Conservation (phyloP, 2,329 filamentous ascomycete species). For the Fusarium musae region DNA sequence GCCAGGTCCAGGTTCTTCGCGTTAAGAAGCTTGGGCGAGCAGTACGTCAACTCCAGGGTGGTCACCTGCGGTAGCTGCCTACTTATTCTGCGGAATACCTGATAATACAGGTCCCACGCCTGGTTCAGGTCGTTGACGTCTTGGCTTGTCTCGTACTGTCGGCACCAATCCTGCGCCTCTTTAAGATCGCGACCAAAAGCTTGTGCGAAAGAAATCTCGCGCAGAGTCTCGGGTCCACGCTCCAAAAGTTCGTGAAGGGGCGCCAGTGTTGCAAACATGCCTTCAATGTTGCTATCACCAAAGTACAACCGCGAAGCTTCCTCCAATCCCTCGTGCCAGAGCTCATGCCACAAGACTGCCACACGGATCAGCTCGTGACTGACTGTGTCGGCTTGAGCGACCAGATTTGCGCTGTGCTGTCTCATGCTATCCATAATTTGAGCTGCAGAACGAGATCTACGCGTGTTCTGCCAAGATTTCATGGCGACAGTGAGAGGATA, state of each 20-base stretch:
- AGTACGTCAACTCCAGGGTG: slow-evolving; percentile 93
- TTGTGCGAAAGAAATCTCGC: slow-evolving; percentile 97
- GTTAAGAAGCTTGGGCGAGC: slow-evolving; percentile 90
- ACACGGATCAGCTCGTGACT: slow-evolving; percentile 97
- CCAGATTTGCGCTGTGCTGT: slow-evolving; percentile 89
- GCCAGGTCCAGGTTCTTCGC: slow-evolving; percentile 89
- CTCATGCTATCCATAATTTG: slow-evolving; percentile 99
- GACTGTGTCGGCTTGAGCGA: slow-evolving; percentile 94
- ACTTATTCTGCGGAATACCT: slow-evolving; percentile 95
- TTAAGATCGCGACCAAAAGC: slow-evolving; percentile 95
- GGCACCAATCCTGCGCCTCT: slow-evolving; percentile 96
- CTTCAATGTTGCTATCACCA: slow-evolving; percentile 95
- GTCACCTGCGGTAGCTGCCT: slow-evolving; percentile 93
- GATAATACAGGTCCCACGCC: slow-evolving; percentile 99
- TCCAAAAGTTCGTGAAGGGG: slow-evolving; percentile 94
- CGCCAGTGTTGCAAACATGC: slow-evolving; percentile 92
- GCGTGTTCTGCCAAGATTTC: slow-evolving; percentile 86
- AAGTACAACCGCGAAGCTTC: slow-evolving; percentile 98
- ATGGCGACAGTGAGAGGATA: slow-evolving; percentile 98
- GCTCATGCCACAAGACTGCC: slow-evolving; percentile 97
- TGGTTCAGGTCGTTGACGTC: slow-evolving; percentile 96
- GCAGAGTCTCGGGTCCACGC: slow-evolving; percentile 88
- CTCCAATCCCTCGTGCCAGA: slow-evolving; percentile 98
- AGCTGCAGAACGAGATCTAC: slow-evolving; percentile 86
- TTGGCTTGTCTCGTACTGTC: slow-evolving; percentile 86